A percentile compares a stretch with the other conserved stretches of the same genome.
These are phyloP conservation scores for Ceratobasidium sp. DNA, from an alignment of 1,284 basidiomycete genomes.

Conservation along the genomic window DNA sequence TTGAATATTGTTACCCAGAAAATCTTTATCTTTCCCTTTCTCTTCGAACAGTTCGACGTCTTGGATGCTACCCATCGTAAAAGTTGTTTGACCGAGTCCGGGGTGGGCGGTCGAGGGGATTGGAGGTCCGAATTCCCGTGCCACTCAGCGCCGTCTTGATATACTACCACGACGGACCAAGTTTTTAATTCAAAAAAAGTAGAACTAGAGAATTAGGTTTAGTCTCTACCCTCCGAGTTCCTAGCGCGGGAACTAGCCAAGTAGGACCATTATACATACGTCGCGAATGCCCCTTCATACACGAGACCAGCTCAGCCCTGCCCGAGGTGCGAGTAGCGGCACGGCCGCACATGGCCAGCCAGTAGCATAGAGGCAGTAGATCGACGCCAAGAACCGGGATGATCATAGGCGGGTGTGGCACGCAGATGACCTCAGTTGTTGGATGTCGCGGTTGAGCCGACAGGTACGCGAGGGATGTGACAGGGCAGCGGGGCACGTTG, in stretches of 20 bases:
- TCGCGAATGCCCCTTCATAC: background rate
- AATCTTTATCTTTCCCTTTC: background rate
- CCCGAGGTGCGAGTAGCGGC: background rate
- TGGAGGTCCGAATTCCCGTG: background rate
- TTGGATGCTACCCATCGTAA: background rate
- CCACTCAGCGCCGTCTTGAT: background rate
- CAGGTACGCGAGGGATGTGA: slow-evolving; percentile 6
- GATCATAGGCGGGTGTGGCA: background rate
- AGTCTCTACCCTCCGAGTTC: background rate
- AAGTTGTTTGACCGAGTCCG: background rate
- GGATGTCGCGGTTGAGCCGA: background rate
- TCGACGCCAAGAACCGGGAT: slow-evolving; percentile 16
- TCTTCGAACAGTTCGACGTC: slow-evolving; percentile 9
- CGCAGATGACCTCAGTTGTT: slow-evolving; percentile 17
- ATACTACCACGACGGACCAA: background rate
- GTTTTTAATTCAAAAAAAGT: background rate
- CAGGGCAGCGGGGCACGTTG: background rate
- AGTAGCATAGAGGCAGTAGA: background rate
- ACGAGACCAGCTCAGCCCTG: slow-evolving; percentile 13
- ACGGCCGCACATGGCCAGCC: slow-evolving; percentile 3
- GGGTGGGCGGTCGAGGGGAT: too few species aligned
- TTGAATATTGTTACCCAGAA: slow-evolving; percentile 1
- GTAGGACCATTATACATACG: background rate
- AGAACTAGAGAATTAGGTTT: background rate
- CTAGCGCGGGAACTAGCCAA: background rate